phyloP scores from a whole-genome alignment of 1,139 yeast species.

The Nadsonia commutata region DNA sequence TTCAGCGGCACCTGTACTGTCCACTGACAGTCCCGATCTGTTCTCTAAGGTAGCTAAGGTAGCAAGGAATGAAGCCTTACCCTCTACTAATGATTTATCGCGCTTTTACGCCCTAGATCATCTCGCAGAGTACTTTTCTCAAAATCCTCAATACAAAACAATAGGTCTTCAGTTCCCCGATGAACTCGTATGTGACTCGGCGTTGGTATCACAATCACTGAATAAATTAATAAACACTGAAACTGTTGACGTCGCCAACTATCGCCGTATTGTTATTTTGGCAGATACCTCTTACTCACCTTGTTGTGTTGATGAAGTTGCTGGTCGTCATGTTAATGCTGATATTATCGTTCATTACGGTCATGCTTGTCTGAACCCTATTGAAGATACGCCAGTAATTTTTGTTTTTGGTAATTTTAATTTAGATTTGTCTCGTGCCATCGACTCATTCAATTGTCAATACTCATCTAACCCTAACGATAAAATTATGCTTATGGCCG shows the following conservation, averaged over 20 bases:
- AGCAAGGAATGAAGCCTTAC: conserved; percentile 13
- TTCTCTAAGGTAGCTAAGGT: conserved; percentile 41
- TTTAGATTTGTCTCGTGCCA: conserved; percentile 11
- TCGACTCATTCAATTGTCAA: conserved; percentile 12
- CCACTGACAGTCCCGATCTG: conserved; percentile 64
- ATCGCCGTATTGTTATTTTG: conserved; percentile 23
- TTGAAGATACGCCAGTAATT: conserved; percentile 48
- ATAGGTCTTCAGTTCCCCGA: conserved; percentile 91
- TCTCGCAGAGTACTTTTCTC: conserved; percentile 12
- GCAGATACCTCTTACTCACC: conserved; percentile 95
- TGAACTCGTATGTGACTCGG: conserved; percentile 58
- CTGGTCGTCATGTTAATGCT: conserved; percentile 83
- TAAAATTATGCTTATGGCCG: conserved; percentile 18
- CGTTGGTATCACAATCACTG: conserved; percentile 43
- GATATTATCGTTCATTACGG: conserved; percentile 89
- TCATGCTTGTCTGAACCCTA: conserved; percentile 79
- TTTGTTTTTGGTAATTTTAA: conserved; percentile 51
- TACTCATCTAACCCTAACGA: conserved; percentile 7
- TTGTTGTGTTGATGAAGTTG: conserved; percentile 94
- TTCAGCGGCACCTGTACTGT: background rate
- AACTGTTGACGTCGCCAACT: conserved; percentile 8
- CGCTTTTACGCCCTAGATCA: conserved; percentile 20
- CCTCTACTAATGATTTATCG: conserved; percentile 24
- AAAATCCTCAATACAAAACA: conserved; percentile 23
- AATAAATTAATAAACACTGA: conserved; percentile 18